Percentiles rank a stretch among this genome's conserved stretches.
These are phyloP conservation scores for Crithidia sp. DNA, from an alignment of 208 protist species.

Conservation along the genomic window DNA sequence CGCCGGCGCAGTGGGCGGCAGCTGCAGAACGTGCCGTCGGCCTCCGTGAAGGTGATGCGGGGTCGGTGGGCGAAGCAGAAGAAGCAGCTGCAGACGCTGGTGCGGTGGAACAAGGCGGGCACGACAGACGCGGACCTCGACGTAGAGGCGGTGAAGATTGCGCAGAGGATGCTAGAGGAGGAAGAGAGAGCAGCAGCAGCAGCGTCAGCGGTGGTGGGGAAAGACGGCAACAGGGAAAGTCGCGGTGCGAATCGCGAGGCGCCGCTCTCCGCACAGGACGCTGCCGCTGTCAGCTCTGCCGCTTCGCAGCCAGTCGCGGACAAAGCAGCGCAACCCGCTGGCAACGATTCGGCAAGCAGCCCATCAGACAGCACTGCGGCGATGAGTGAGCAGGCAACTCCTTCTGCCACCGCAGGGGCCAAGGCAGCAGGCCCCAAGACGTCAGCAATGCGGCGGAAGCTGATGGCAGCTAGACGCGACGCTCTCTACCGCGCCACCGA, in stretches of 20 bases:
- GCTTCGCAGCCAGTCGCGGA: no score
- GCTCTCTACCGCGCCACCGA: constrained; percentile 43
- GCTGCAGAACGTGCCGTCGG: constrained; percentile 32
- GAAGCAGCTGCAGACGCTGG: constrained; percentile 22
- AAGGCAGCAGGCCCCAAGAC: constrained; percentile 8
- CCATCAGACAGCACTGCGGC: no score
- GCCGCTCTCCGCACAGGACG: no score
- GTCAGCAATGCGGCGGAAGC: constrained; percentile 57
- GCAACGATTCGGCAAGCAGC: no score
- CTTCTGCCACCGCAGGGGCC: not conserved
- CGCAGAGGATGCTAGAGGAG: constrained; percentile 12
- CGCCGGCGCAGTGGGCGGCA: constrained; percentile 17
- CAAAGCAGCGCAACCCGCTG: no score
- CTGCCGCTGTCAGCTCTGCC: no score
- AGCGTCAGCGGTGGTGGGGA: no score
- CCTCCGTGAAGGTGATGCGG: constrained; percentile 35
- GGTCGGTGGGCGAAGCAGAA: constrained; percentile 30
- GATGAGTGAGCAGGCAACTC: not conserved
- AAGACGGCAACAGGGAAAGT: not conserved
- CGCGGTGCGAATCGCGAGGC: no score
- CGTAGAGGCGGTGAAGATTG: constrained; percentile 13
- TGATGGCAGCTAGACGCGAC: constrained; percentile 42
- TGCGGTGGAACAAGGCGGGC: constrained; percentile 34
- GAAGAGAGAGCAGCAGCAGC: not conserved
- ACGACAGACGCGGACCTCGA: constrained; percentile 18